Evolutionary conservation across 768 basidiomycete species (phyloP).

Genomic region (Boletus tomentosulus): DNA sequence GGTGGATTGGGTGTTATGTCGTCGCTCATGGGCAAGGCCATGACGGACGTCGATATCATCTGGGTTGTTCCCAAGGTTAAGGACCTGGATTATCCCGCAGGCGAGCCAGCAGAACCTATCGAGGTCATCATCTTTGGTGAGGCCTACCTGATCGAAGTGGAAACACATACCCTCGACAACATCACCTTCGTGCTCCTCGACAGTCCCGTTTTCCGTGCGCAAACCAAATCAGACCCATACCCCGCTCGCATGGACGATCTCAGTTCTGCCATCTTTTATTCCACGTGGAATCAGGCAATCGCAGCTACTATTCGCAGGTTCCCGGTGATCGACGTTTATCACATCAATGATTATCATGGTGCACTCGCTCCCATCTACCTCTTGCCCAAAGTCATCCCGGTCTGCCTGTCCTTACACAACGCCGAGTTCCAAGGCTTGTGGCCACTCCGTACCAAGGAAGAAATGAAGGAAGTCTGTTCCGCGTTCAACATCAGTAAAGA

Average conservation of each 20-base stretch:
- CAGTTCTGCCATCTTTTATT: conserved; percentile 95
- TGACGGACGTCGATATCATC: conserved; percentile 92
- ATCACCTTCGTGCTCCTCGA: conserved; percentile 94
- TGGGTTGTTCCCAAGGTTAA: conserved; percentile 96
- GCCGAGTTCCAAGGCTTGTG: conserved; percentile 97
- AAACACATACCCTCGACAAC: conserved; percentile 89
- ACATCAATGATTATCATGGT: conserved; percentile 94
- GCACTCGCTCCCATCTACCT: conserved; percentile 89
- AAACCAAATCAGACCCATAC: conserved; percentile 94
- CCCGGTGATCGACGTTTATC: conserved; percentile 90
- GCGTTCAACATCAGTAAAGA: conserved; percentile 98
- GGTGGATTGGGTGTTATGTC: conserved; percentile 99
- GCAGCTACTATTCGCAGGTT: conserved; percentile 83
- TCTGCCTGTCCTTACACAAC: conserved; percentile 91
- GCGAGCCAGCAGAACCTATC: conserved; percentile 89
- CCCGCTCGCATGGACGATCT: conserved; percentile 97
- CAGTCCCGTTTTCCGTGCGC: conserved; percentile 93
- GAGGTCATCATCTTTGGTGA: conserved; percentile 97
- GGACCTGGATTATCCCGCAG: conserved; percentile 88
- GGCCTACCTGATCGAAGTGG: conserved; percentile 92
- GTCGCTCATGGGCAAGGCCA: conserved; percentile 94
- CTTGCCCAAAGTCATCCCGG: conserved; percentile 84
- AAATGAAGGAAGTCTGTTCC: conserved; percentile 98
- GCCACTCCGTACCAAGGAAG: conserved; percentile 94
- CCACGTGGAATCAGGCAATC: conserved; percentile 97